Conservation (phyloP, 495 filamentous ascomycete species). For the Xylaria curta region DNA sequence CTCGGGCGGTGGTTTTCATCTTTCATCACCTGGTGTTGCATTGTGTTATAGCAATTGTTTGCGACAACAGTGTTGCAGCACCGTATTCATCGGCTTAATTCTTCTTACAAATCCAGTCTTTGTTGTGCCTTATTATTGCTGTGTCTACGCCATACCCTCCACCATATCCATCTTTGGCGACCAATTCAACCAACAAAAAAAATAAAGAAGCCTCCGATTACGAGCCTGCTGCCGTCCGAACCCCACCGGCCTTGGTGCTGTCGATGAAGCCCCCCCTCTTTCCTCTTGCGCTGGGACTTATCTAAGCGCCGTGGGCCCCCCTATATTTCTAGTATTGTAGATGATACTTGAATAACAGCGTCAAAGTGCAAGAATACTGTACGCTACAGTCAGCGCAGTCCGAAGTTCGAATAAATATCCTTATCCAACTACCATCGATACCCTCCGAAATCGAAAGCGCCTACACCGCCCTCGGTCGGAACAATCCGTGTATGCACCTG, state of each 20-base stretch:
- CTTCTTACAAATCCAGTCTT: slow-evolving; percentile 12
- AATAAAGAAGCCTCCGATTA: not conserved
- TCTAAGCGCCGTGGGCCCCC: not conserved
- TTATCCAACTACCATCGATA: not conserved
- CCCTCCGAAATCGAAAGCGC: not conserved
- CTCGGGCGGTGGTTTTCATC: not conserved
- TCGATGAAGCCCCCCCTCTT: slow-evolving; percentile 9
- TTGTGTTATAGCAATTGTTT: not conserved
- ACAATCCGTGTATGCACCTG: not conserved
- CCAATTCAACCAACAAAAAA: not conserved
- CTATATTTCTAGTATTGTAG: not conserved
- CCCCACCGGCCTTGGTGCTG: not conserved
- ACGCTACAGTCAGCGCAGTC: not conserved
- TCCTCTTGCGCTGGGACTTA: not conserved
- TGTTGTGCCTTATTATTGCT: not conserved
- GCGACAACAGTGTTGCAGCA: slow-evolving; percentile 1
- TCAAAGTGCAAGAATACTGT: not conserved
- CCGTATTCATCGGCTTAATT: not conserved
- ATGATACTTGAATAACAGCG: not conserved
- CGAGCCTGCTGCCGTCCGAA: not conserved
- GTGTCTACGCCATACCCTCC: not conserved
- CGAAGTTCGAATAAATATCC: slow-evolving; percentile 8
- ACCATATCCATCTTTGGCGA: not conserved
- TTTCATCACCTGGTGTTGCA: not conserved
- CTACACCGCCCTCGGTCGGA: slow-evolving; percentile 6